phyloP scores from a whole-genome alignment of 129 eudicot species.

The Flaveria linearis region DNA sequence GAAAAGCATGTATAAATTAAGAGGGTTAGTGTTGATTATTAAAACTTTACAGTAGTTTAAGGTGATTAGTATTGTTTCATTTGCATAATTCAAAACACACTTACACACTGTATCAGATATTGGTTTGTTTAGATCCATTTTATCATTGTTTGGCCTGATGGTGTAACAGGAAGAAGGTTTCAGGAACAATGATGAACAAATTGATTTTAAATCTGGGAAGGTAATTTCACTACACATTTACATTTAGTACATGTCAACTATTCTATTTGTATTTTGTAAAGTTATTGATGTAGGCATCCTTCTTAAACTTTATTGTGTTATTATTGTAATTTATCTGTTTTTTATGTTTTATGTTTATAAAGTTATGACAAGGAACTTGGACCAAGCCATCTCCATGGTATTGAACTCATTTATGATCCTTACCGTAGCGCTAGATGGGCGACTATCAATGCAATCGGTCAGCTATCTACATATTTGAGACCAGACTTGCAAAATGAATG shows the following conservation, averaged over 20 bases:
- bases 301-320: background rate
- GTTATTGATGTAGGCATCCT: background rate
- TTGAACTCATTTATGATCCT: slow-evolving; percentile 82
- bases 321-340: no score
- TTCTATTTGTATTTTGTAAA: background rate
- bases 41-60: no score
- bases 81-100: no score
- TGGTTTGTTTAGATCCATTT: no score
- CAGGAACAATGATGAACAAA: no score
- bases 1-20: slow-evolving; percentile 54
- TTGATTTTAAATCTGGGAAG: no score
- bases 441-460: slow-evolving; percentile 95
- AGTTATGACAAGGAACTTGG: slow-evolving; percentile 81
- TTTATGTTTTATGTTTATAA: slow-evolving; percentile 30
- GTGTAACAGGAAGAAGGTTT: no score
- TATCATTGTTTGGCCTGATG: no score
- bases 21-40: no score
- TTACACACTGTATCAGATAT: no score
- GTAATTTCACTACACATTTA: no score
- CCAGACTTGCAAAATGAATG: slow-evolving; percentile 88
- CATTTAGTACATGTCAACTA: background rate
- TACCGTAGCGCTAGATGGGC: slow-evolving; percentile 98
- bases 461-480: slow-evolving; percentile 90
- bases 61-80: no score
- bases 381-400: slow-evolving; percentile 86